Percentiles rank a stretch among this genome's conserved stretches.
These are phyloP conservation scores for Ophiorrhiza pumila DNA, from an alignment of 257 asterid species.

Conservation along the genomic window DNA sequence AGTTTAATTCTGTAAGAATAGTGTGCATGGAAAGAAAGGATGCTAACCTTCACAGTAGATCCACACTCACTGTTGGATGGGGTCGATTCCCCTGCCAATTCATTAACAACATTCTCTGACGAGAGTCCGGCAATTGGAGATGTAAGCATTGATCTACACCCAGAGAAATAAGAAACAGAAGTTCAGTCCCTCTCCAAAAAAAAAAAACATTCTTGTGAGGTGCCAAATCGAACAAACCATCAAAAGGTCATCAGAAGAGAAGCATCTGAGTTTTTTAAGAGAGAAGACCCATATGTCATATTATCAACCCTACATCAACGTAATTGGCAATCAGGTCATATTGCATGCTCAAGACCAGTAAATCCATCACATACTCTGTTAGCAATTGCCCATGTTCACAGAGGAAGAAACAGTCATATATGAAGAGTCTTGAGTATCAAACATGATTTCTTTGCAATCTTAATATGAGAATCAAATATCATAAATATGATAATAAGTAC, in stretches of 20 bases:
- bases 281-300: neutral
- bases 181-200: slow-evolving; percentile 21
- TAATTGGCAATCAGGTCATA: neutral
- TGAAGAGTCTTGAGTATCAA: neutral
- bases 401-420: neutral
- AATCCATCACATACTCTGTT: neutral
- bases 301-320: neutral
- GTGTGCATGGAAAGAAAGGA: neutral
- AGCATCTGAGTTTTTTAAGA: neutral
- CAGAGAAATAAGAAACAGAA: slow-evolving; percentile 20
- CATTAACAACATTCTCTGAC: slow-evolving; percentile 60
- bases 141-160: slow-evolving; percentile 56
- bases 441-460: neutral
- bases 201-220: too few relatives aligned
- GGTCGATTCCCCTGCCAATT: slow-evolving; percentile 46
- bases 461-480: neutral
- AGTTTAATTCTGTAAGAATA: too few relatives aligned
- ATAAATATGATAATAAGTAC: neutral
- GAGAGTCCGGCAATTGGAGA: slow-evolving; percentile 65
- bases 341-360: neutral
- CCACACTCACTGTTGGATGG: slow-evolving; percentile 73
- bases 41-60: slow-evolving; percentile 62
- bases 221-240: neutral
- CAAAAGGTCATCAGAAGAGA: slow-evolving; percentile 1
- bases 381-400: neutral